Percentiles rank a stretch among this genome's conserved stretches.
Evolutionary conservation across 768 basidiomycete species (phyloP).

Genomic region (Coprinopsis cinerea): DNA sequence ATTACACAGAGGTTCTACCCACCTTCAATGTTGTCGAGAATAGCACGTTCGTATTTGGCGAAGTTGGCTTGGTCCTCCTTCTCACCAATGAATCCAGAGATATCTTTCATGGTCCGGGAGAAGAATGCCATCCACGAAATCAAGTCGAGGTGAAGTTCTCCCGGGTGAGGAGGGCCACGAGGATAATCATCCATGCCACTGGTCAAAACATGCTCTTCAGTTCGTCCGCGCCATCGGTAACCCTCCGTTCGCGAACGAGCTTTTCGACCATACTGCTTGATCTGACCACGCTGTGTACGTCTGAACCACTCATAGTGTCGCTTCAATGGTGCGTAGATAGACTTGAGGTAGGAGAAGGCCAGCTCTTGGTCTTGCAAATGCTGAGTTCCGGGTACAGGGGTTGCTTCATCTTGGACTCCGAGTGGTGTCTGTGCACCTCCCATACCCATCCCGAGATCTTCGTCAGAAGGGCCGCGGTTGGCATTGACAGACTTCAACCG

Average conservation of each 20-base stretch:
- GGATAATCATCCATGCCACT: slow-evolving; percentile 98
- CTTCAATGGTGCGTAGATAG: slow-evolving; percentile 79
- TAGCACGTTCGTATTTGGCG: slow-evolving; percentile 69
- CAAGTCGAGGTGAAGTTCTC: slow-evolving; percentile 90
- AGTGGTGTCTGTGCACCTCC: slow-evolving; percentile 54
- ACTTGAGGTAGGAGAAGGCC: slow-evolving; percentile 63
- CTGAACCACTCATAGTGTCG: slow-evolving; percentile 97
- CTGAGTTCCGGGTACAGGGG: slow-evolving; percentile 24
- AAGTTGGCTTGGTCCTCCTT: slow-evolving; percentile 79
- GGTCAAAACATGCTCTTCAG: slow-evolving; percentile 81
- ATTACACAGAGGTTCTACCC: slow-evolving; percentile 8
- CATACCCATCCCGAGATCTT: slow-evolving; percentile 63
- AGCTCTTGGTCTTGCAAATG: slow-evolving; percentile 55
- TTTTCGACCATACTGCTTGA: slow-evolving; percentile 81
- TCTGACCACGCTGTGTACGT: slow-evolving; percentile 87
- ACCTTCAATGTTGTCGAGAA: slow-evolving; percentile 85
- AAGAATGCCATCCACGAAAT: slow-evolving; percentile 98
- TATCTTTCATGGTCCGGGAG: slow-evolving; percentile 85
- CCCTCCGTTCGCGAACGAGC: slow-evolving; percentile 86
- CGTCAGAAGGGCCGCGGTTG: slow-evolving; percentile 41
- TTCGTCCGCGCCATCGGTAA: slow-evolving; percentile 92
- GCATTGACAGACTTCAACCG: slow-evolving; percentile 47
- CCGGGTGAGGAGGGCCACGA: slow-evolving; percentile 79
- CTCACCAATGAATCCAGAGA: slow-evolving; percentile 83
- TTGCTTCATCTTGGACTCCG: slow-evolving; percentile 11